phyloP scores from a whole-genome alignment of 2,329 filamentous ascomycete species.

The Botrytis fabae region DNA sequence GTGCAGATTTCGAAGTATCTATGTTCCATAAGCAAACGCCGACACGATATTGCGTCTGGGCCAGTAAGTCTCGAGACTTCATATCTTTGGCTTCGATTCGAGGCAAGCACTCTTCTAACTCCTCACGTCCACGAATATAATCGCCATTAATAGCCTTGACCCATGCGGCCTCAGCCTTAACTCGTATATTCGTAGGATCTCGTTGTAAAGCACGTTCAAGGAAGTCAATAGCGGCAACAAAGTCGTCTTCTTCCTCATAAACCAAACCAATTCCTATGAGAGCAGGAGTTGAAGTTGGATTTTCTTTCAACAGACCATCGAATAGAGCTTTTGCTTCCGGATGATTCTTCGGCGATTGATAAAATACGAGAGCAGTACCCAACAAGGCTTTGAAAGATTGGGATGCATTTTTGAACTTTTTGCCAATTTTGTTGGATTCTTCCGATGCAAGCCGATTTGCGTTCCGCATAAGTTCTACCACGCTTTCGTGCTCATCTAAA shows the following conservation, averaged over 20 bases:
- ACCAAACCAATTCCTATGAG: constrained; percentile 90
- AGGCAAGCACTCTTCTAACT: constrained; percentile 69
- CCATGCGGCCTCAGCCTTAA: constrained; percentile 89
- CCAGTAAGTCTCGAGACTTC: constrained; percentile 69
- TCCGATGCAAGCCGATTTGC: constrained; percentile 61
- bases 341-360: constrained; percentile 88
- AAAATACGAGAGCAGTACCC: constrained; percentile 84
- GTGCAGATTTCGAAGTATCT: constrained; percentile 69
- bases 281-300: constrained; percentile 74
- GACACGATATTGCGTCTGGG: constrained; percentile 83
- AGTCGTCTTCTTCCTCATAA: constrained; percentile 90
- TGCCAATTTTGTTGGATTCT: constrained; percentile 66
- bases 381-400: constrained; percentile 77
- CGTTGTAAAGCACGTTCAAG: constrained; percentile 72
- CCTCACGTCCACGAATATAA: constrained; percentile 63
- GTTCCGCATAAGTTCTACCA: constrained; percentile 76
- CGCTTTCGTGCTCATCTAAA: constrained; percentile 81
- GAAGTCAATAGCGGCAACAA: constrained; percentile 76
- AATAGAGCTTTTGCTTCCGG: constrained; percentile 85
- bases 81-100: constrained; percentile 62
- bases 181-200: constrained; percentile 72
- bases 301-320: constrained; percentile 73
- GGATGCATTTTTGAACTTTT: constrained; percentile 66
- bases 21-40: constrained; percentile 85
- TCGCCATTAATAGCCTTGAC: constrained; percentile 82